Conservation (phyloP, 352 stramenopile genomes). For the Discostella stelligera region DNA sequence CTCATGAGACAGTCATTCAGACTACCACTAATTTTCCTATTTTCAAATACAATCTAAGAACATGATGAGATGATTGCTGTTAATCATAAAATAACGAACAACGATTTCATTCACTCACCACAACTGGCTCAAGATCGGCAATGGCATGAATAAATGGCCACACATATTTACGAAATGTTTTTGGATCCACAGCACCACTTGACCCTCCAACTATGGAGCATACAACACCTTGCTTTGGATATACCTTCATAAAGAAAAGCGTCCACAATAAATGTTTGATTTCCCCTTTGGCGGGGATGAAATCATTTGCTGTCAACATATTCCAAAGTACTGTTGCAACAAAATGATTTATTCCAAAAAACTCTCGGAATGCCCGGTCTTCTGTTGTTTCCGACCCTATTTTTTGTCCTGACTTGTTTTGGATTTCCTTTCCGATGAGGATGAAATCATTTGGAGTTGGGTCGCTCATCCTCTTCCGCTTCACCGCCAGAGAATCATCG, state of each 20-base stretch:
- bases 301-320: background rate
- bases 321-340: background rate
- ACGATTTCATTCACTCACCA: too few relatives aligned
- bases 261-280: conserved; percentile 6
- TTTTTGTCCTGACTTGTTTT: conserved; percentile 1
- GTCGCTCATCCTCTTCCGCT: background rate
- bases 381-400: conserved; percentile 1
- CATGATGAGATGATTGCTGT: background rate
- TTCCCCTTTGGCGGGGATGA: background rate
- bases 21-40: conserved; percentile 10
- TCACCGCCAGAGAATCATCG: background rate
- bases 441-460: conserved; percentile 7
- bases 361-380: background rate
- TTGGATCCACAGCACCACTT: background rate
- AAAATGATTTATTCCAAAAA: conserved; percentile 2
- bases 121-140: background rate
- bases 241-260: conserved; percentile 6
- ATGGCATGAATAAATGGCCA: background rate
- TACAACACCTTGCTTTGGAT: conserved; percentile 3
- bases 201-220: conserved; percentile 4
- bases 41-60: conserved; percentile 22
- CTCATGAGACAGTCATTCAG: conserved; percentile 22
- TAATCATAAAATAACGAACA: too few relatives aligned
- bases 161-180: background rate
- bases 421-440: conserved; percentile 8